Evolutionary conservation across 352 stramenopile species (phyloP), one percentile per base, ranked within the genome.

Genomic region (Globisporangium lucens): DNA sequence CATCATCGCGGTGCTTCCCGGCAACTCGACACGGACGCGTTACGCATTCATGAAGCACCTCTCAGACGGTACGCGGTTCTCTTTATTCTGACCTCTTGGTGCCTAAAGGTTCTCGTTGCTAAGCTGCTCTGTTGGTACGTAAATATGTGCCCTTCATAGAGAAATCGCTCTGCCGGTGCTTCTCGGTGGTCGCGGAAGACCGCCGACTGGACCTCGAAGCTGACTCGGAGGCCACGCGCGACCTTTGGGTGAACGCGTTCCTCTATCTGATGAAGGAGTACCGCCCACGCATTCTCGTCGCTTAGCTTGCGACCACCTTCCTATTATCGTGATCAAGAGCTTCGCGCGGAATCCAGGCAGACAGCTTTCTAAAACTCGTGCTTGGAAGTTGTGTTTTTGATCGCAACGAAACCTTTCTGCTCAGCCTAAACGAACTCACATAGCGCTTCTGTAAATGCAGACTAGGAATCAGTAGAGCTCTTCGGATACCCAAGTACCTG

Each of bases 31-130:
- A 9, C 72, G 81, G 8, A 91, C 83, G 52, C 73, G 79, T 20
- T 91, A 91, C 59, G 83, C 81, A 22, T 91, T 90, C 71, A 89
- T 91, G 81, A 89, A 90, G 53, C 80, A 91, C 43, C 70, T 91
- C 38, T 89, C 83, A 7, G 81, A 91, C 27, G 83, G 80, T 89
- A 67, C 55, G 53, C 22, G 49, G 3, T 7, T 24, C 27, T 61
- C 17, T 5, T 61, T 49, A 24, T 61, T 10, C 17, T 20, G 10
- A 10, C 24, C 6, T 3, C 5, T 57, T 1, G 15, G 13, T 15
- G 2, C 9, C 27, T 38, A 24, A 13, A 6, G 15, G 3, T 17
- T n/a, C 3, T 30, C 24, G 30, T 52, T 15, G 27, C n/a, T 5
- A 12, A 10, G 51, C 20, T 47, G 53, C 20, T 47, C 27, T 36